Evolutionary conservation across 129 eudicot genomes (phyloP).

Genomic region (Arctium minus): DNA sequence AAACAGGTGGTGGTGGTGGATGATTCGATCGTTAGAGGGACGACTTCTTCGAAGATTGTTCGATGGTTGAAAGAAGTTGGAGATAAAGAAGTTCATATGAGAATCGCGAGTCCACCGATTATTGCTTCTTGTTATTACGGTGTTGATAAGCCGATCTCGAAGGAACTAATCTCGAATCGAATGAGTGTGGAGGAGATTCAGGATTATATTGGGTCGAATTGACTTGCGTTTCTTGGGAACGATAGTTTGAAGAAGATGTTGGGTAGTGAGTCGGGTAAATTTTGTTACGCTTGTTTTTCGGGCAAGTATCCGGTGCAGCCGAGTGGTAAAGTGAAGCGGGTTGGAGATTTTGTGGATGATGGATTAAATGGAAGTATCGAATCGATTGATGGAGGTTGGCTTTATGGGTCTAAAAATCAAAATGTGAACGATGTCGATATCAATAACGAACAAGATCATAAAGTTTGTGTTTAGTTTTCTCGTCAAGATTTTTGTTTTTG

Average conservation of each 20-base stretch:
- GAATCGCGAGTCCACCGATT: constrained; percentile 79
- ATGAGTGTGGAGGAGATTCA: constrained; percentile 63
- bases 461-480: neutral
- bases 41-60: constrained; percentile 72
- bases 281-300: constrained; percentile 70
- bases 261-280: constrained; percentile 40
- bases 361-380: constrained; percentile 26
- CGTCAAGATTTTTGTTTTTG: neutral
- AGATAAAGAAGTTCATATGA: constrained; percentile 78
- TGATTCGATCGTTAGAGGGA: constrained; percentile 79
- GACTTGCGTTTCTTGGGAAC: constrained; percentile 52
- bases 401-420: constrained; percentile 12
- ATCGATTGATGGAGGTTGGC: constrained; percentile 33
- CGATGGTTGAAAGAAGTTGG: constrained; percentile 65
- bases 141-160: constrained; percentile 71
- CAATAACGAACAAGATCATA: neutral
- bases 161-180: constrained; percentile 71
- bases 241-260: constrained; percentile 57
- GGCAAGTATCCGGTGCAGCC: constrained; percentile 68
- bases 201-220: constrained; percentile 62
- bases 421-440: neutral
- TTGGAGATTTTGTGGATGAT: constrained; percentile 34
- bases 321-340: constrained; percentile 20
- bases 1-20: constrained; percentile 80
- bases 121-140: constrained; percentile 76